phyloP scores from a whole-genome alignment of 2,329 filamentous ascomycete genomes.

The Xylariales sp. region DNA sequence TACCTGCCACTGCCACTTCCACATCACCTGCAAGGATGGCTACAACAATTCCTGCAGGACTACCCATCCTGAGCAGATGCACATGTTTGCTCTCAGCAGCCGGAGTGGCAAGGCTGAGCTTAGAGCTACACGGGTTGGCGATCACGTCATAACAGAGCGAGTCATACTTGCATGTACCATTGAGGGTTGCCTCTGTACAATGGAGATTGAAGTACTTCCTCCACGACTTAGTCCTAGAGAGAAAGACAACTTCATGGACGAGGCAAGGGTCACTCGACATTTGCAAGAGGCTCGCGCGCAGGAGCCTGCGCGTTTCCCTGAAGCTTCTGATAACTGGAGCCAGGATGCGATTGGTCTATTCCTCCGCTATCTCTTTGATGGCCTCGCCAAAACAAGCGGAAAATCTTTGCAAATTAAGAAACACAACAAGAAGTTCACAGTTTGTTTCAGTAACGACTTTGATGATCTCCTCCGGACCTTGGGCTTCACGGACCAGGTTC shows the following conservation, averaged over 20 bases:
- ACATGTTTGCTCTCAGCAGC: slow-evolving; percentile 22
- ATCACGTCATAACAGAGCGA: slow-evolving; percentile 14
- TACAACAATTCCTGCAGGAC: not conserved
- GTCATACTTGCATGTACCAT: slow-evolving; percentile 21
- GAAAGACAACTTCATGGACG: slow-evolving; percentile 41
- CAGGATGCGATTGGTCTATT: slow-evolving; percentile 40
- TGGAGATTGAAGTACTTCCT: slow-evolving; percentile 40
- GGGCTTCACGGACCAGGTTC: slow-evolving; percentile 35
- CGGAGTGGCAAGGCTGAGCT: slow-evolving; percentile 10
- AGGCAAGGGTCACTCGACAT: slow-evolving; percentile 36
- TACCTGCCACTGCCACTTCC: slow-evolving; percentile 24
- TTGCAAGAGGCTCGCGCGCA: slow-evolving; percentile 33
- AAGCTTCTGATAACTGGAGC: slow-evolving; percentile 35
- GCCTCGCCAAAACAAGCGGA: slow-evolving; percentile 34
- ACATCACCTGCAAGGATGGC: slow-evolving; percentile 15
- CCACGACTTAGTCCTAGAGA: slow-evolving; percentile 41
- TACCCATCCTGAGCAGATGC: slow-evolving; percentile 8
- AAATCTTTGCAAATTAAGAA: slow-evolving; percentile 44
- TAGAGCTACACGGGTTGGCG: slow-evolving; percentile 5
- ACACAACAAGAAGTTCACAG: slow-evolving; percentile 51
- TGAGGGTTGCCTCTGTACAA: slow-evolving; percentile 28
- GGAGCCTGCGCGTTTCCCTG: slow-evolving; percentile 45
- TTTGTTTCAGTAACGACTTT: slow-evolving; percentile 48
- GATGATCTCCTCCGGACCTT: slow-evolving; percentile 44
- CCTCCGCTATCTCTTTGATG: slow-evolving; percentile 47